Conservation (phyloP, 2,329 filamentous ascomycete species). For the Fonsecaea multimorphosa region DNA sequence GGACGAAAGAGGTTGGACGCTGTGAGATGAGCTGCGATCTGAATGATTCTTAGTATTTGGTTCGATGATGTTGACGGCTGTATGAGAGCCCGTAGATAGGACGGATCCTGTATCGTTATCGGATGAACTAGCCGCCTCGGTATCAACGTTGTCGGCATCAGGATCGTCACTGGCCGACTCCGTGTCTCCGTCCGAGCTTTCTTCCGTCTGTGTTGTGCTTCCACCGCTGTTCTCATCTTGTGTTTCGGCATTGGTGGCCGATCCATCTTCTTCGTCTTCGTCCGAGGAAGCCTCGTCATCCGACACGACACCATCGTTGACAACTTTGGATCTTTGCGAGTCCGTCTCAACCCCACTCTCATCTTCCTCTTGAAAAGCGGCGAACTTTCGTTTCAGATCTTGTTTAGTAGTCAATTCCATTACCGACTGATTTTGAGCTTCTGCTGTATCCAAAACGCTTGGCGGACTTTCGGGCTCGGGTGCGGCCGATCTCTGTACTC, state of each 20-base stretch:
- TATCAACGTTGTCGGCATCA: not conserved
- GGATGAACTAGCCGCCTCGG: slow-evolving; percentile 1
- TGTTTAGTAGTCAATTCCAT: not conserved
- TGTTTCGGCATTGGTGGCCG: not conserved
- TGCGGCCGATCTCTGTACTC: slow-evolving; percentile 12
- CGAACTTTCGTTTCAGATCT: slow-evolving; percentile 6
- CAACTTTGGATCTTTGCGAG: not conserved
- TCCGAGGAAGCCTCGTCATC: not conserved
- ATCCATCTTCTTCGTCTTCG: not conserved
- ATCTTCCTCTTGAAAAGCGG: slow-evolving; percentile 4
- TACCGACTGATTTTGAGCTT: not conserved
- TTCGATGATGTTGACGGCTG: not conserved
- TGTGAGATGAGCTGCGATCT: not conserved
- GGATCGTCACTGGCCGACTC: not conserved
- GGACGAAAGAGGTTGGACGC: not conserved
- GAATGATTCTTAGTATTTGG: not conserved
- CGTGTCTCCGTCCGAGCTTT: not conserved
- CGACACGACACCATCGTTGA: not conserved
- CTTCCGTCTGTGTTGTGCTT: not conserved
- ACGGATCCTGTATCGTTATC: not conserved
- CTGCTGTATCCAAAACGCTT: not conserved
- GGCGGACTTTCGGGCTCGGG: slow-evolving; percentile 25
- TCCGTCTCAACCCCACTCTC: not conserved
- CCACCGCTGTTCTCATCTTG: not conserved
- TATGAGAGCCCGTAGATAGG: not conserved